These are phyloP conservation scores for Auriscalpium microsporum DNA, from an alignment of 768 basidiomycete genomes.

Conservation along the genomic window DNA sequence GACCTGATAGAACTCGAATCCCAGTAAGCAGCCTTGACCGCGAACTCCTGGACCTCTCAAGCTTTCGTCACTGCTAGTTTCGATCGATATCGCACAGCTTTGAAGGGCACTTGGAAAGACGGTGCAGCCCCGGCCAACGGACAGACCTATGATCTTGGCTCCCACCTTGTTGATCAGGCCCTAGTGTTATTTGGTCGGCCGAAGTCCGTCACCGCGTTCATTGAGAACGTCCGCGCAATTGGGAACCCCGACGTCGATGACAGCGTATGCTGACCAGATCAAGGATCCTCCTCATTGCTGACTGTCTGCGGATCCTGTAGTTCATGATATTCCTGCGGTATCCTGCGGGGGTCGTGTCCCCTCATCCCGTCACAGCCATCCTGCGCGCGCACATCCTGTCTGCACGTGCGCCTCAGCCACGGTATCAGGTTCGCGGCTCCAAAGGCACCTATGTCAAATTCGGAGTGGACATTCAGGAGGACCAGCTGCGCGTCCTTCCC, in stretches of 20 bases:
- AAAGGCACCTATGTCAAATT: slow-evolving; percentile 66
- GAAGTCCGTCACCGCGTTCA: slow-evolving; percentile 53
- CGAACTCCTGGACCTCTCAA: too few relatives aligned
- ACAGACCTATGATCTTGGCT: slow-evolving; percentile 67
- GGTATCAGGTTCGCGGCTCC: slow-evolving; percentile 66
- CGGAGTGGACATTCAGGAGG: slow-evolving; percentile 75
- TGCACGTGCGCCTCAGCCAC: slow-evolving; percentile 53
- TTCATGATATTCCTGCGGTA: slow-evolving; percentile 18
- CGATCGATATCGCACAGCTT: slow-evolving; percentile 59
- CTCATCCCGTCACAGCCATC: slow-evolving; percentile 56
- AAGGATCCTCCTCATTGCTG: slow-evolving; percentile 34
- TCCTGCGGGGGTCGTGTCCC: slow-evolving; percentile 27
- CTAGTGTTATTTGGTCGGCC: slow-evolving; percentile 73
- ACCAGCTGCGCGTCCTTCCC: slow-evolving; percentile 54
- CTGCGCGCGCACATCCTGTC: slow-evolving; percentile 65
- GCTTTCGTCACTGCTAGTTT: slow-evolving; percentile 34
- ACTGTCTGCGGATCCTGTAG: slow-evolving; percentile 37
- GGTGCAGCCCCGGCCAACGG: slow-evolving; percentile 51
- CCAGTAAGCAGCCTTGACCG: slow-evolving; percentile 36
- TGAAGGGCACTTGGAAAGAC: slow-evolving; percentile 80
- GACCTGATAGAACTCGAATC: slow-evolving; percentile 66
- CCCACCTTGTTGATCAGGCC: slow-evolving; percentile 75
- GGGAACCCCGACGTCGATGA: slow-evolving; percentile 63
- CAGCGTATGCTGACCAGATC: slow-evolving; percentile 31
- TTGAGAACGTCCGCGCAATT: slow-evolving; percentile 60